Base-by-base conservation (phyloP, 805 yeast species). In the Limtongia smithiae region DNA sequence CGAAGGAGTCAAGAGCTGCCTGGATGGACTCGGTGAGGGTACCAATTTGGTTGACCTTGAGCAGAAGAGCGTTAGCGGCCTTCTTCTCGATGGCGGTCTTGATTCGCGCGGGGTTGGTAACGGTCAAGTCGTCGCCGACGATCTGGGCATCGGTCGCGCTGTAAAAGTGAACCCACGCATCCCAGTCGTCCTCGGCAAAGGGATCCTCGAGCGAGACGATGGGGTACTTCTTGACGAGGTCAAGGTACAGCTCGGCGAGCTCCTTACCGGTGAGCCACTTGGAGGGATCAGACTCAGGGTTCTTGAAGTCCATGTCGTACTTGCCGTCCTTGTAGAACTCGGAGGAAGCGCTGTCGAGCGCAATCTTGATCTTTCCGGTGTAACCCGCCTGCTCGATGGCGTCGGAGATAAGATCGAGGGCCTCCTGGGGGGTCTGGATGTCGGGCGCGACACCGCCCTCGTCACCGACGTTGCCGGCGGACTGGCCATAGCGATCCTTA, bases 371-470 rank as follows among this genome's bases (percentile, higher is more conserved):
- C 77, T 81, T 75, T 72, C 96, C 97, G 60, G 82, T 83, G 85
- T 91, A 90, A 70, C 98, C 98, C 64, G 98, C 96, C 64, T 76
- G 73, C 71, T 82, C 86, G 71, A 93, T 91, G 69, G 98, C 88
- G 62, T 74, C 83, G 64, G 81, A 79, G 72, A 91, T 88, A 73
- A 91, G 83, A 78, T 93, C 97, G 62, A 91, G 79, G 65, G 97
- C 98, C 82, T 91, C 97, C 74, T 81, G 86, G 70, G 98, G 91
- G 65, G 96, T 81, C 62, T 84, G 80, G 63, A 93, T 83, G 75
- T 89, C 87, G 75, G 98, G 98, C 67, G 98, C 98, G 79, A 91
- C 96, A 83, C 98, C 98, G 85, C 98, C 98, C 81, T 91, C 98
- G 76, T 91, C 98, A 82, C 98, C 98, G 71, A 91, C 98, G 79